Conservation (phyloP, 495 filamentous ascomycete species). For the Pseudotulostoma volvatum region DNA sequence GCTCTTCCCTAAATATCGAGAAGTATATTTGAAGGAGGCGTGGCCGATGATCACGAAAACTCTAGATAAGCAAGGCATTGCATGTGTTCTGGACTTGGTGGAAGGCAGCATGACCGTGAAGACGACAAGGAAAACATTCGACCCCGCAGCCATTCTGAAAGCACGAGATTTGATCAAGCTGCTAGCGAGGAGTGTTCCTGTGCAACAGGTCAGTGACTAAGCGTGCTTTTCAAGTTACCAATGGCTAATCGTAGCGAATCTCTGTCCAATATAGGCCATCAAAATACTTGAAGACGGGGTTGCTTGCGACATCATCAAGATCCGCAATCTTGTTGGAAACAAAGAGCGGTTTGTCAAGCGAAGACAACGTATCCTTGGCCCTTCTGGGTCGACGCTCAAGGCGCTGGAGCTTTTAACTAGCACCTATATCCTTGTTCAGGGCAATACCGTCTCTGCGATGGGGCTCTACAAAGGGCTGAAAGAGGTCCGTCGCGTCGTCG, state of each 20-base stretch:
- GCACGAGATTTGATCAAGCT: constrained; percentile 89
- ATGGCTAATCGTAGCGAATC: too few relatives aligned
- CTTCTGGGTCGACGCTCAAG: constrained; percentile 73
- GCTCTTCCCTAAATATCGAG: constrained; percentile 95
- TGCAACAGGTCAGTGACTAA: constrained; percentile 42
- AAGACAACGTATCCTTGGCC: constrained; percentile 78
- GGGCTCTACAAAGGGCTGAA: constrained; percentile 85
- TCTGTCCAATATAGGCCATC: constrained; percentile 38
- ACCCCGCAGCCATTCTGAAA: constrained; percentile 88
- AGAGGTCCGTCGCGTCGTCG: constrained; percentile 74
- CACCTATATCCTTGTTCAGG: constrained; percentile 91
- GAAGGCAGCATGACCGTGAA: constrained; percentile 93
- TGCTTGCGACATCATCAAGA: constrained; percentile 89
- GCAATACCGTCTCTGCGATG: constrained; percentile 88
- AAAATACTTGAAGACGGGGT: constrained; percentile 87
- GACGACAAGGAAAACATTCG: constrained; percentile 87
- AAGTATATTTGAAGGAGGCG: constrained; percentile 79
- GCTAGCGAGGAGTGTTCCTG: constrained; percentile 78
- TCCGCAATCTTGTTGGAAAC: constrained; percentile 73
- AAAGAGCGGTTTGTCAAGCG: constrained; percentile 97
- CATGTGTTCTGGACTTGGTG: constrained; percentile 81
- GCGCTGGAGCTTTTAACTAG: constrained; percentile 88
- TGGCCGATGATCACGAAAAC: constrained; percentile 73
- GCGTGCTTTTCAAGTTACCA: not conserved
- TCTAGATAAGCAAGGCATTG: constrained; percentile 67